These are phyloP conservation scores for Prinsepia uniflora DNA, from an alignment of 306 rosid genomes.

Conservation along the genomic window DNA sequence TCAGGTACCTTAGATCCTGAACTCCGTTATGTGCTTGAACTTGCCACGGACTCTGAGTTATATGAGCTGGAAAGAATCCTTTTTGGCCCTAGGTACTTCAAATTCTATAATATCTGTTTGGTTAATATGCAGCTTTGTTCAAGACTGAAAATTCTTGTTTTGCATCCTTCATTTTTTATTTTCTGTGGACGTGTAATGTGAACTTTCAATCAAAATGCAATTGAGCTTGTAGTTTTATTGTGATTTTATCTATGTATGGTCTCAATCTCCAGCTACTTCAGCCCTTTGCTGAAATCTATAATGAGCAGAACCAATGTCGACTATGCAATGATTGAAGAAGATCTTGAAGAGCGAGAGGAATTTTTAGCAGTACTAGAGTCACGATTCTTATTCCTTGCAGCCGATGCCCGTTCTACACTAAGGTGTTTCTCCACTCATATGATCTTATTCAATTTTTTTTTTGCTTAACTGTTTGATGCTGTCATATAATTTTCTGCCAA, in stretches of 20 bases:
- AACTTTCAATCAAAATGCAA: background rate
- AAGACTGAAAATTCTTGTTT: background rate
- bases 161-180: background rate
- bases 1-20: constrained; percentile 65
- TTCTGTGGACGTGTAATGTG: background rate
- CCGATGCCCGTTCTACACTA: constrained; percentile 84
- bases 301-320: constrained; percentile 46
- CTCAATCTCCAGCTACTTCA: constrained; percentile 65
- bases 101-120: background rate
- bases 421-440: constrained; percentile 39
- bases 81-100: constrained; percentile 65
- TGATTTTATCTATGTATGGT: constrained; percentile 8
- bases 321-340: constrained; percentile 62
- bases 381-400: constrained; percentile 83
- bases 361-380: constrained; percentile 70
- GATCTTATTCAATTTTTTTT: background rate
- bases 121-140: background rate
- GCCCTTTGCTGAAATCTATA: constrained; percentile 86
- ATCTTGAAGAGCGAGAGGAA: constrained; percentile 65
- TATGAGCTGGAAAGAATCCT: constrained; percentile 78
- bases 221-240: constrained; percentile 2
- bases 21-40: constrained; percentile 71
- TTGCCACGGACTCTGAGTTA: constrained; percentile 73
- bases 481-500: background rate
- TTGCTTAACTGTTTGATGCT: background rate